These are phyloP conservation scores for Cryoendolithus antarcticus DNA, from an alignment of 2,329 filamentous ascomycete species.

Conservation along the genomic window DNA sequence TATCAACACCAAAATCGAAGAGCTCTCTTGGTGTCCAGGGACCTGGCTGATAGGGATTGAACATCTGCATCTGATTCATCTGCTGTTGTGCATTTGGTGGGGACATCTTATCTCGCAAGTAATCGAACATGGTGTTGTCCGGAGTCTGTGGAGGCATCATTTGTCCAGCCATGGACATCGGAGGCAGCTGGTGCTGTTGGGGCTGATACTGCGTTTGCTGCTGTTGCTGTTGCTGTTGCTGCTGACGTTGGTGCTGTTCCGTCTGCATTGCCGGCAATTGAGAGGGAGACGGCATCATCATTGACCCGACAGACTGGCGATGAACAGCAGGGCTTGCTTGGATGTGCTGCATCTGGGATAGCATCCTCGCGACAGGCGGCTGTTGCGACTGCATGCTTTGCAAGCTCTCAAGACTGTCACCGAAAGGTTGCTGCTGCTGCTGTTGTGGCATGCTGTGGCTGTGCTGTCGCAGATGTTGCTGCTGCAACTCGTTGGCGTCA, in stretches of 20 bases:
- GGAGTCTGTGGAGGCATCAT: constrained; percentile 19
- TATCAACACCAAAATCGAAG: constrained; percentile 33
- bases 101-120: constrained; percentile 23
- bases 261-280: constrained; percentile 12
- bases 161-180: constrained; percentile 15
- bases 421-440: constrained; percentile 10
- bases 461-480: constrained; percentile 6
- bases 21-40: constrained; percentile 33
- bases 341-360: constrained; percentile 12
- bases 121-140: constrained; percentile 21
- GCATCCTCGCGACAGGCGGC: constrained; percentile 5
- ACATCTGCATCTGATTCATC: constrained; percentile 14
- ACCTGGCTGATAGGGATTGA: constrained; percentile 21
- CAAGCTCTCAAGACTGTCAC: constrained; percentile 2
- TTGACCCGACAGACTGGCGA: constrained; percentile 1
- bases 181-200: constrained; percentile 9
- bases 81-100: constrained; percentile 10
- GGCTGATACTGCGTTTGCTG: constrained; percentile 5
- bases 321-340: constrained; percentile 1
- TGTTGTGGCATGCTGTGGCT: constrained; percentile 10
- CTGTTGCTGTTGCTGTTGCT: constrained; percentile 6
- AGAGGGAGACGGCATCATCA: constrained; percentile 1
- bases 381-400: constrained; percentile 4
- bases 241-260: constrained; percentile 8
- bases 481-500: constrained; percentile 9